Conservation (phyloP, 768 basidiomycete species). For the Psilocybe azurescens region DNA sequence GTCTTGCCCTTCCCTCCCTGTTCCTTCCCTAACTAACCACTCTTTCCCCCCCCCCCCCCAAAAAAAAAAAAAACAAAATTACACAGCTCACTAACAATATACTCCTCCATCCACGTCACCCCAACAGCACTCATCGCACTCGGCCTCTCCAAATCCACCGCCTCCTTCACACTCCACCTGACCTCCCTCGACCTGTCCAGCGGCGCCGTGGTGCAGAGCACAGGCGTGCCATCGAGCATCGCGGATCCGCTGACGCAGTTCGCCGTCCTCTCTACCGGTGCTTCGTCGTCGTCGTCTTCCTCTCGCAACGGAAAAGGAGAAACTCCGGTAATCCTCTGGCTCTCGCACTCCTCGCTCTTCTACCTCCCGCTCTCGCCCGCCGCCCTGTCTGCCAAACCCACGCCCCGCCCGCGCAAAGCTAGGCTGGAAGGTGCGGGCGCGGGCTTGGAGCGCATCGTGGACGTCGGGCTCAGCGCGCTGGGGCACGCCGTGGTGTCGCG, state of each 20-base stretch:
- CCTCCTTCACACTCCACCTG: slow-evolving; percentile 70
- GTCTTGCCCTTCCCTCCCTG: neutral
- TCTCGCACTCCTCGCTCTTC: slow-evolving; percentile 55
- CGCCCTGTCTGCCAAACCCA: slow-evolving; percentile 29
- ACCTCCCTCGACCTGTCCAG: slow-evolving; percentile 60
- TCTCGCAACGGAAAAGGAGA: no score
- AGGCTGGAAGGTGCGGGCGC: slow-evolving; percentile 46
- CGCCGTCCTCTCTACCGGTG: slow-evolving; percentile 27
- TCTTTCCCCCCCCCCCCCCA: neutral
- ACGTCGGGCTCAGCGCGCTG: slow-evolving; percentile 59
- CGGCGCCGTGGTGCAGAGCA: slow-evolving; percentile 54
- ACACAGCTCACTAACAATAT: slow-evolving; percentile 64
- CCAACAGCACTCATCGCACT: slow-evolving; percentile 59
- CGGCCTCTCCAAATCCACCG: slow-evolving; percentile 53
- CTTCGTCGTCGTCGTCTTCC: slow-evolving; percentile 6
- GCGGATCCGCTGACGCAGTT: slow-evolving; percentile 37
- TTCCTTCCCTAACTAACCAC: neutral
- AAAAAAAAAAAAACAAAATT: neutral
- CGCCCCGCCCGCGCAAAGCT: slow-evolving; percentile 23
- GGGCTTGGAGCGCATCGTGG: slow-evolving; percentile 56
- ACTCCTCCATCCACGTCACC: slow-evolving; percentile 64
- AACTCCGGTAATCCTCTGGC: slow-evolving; percentile 51
- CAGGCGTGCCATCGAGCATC: slow-evolving; percentile 55
- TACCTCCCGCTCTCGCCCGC: slow-evolving; percentile 55
- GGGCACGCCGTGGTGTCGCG: slow-evolving; percentile 68